Evolutionary conservation across 345 rosid genomes (phyloP), one percentile per base, ranked within the genome.

Genomic region (Tarenaya hassleriana): DNA sequence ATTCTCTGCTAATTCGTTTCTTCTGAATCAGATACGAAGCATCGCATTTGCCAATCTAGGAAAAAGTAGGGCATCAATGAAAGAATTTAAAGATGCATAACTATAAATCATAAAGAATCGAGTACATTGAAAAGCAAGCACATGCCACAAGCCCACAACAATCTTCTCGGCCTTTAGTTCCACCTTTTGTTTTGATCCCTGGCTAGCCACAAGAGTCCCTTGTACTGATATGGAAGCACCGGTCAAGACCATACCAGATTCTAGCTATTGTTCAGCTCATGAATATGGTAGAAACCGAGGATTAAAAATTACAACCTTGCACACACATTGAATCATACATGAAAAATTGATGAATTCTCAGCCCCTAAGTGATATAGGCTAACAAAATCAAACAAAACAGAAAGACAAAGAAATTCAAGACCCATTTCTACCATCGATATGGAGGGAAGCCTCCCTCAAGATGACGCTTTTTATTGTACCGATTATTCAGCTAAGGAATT

Each of bases 21-120:
- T 92, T 92, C 71, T 92, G 98, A 50, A 88, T 80, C 37, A 95
- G 98, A 74, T 67, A 88, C 16, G 96, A 88, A 50, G 91, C 75
- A 63, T 85, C 98, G 46, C 97, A 83, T 67, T 88, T 71, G 21
- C 98, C 97, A 67, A 92, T 77, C 98, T 92, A 55, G 1, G 38
- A 52, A 34, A 55, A 27, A 42, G 12, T 2, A 7, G 16, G 18
- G 0, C 38, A 37, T 3, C 16, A 32, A 19, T 50, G 14, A 8
- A 8, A 49, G 18, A 2, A n/a, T 0, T 14, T n/a, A 44, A 11
- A 19, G 21, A 65, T 16, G 35, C 18, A 1, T 51, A 7, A 4
- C 11, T 45, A n/a, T 19, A 8, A 52, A 13, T 40, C 44, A 20
- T 17, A 40, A 38, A 15, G 27, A 38, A 19, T 5, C 0, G 15